These are phyloP conservation scores for Suillus spraguei DNA, from an alignment of 768 basidiomycete species.

Conservation along the genomic window DNA sequence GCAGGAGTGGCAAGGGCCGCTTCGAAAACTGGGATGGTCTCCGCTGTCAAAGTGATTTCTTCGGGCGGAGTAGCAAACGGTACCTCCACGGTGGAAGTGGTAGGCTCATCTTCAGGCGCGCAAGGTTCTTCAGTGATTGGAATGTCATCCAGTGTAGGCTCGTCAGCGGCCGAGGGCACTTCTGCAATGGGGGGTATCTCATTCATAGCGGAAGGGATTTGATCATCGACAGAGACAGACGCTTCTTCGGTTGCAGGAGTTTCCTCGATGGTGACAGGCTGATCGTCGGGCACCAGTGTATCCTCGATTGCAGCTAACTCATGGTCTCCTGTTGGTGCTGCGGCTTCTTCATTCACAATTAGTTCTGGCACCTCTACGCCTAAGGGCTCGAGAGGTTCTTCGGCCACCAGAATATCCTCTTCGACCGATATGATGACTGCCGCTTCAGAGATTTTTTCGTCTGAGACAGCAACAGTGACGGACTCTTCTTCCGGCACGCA, in stretches of 20 bases:
- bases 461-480: not conserved
- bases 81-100: not conserved
- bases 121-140: slow-evolving; percentile 7
- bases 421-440: slow-evolving; percentile 4
- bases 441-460: not conserved
- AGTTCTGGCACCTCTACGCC: slow-evolving; percentile 10
- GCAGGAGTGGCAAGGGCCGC: not conserved
- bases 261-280: slow-evolving; percentile 11
- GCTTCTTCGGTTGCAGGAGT: not conserved
- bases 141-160: slow-evolving; percentile 9
- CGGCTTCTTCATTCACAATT: not conserved
- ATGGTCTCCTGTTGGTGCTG: not conserved
- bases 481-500: slow-evolving; percentile 1
- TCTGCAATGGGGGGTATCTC: slow-evolving; percentile 9
- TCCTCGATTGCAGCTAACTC: slow-evolving; percentile 7
- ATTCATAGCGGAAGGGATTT: slow-evolving; percentile 1
- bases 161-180: not conserved
- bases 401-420: slow-evolving; percentile 10
- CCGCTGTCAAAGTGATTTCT: not conserved
- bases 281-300: slow-evolving; percentile 5
- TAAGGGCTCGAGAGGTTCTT: slow-evolving; percentile 6
- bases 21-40: not conserved
- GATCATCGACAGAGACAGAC: not conserved
- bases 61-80: not conserved
- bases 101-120: not conserved